These are phyloP conservation scores for Yamadazyma atlantica DNA, from an alignment of 1,139 yeast genomes.

Conservation along the genomic window DNA sequence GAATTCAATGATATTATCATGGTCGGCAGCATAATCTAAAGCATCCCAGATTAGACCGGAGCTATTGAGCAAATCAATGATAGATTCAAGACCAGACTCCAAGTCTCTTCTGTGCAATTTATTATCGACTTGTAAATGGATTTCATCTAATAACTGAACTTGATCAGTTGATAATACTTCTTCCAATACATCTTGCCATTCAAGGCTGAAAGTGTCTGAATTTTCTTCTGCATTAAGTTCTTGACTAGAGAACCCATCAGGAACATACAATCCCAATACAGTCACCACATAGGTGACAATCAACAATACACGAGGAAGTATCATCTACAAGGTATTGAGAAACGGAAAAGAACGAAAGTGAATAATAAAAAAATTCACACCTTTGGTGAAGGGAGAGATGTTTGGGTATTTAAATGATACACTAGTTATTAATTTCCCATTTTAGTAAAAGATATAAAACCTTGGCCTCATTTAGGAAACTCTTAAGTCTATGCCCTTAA, in stretches of 20 bases:
- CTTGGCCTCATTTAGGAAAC: not conserved
- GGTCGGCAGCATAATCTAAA: conserved; percentile 37
- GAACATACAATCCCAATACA: conserved; percentile 1
- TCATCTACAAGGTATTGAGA: not conserved
- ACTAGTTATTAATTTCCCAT: not conserved
- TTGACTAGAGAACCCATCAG: conserved; percentile 2
- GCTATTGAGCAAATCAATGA: conserved; percentile 29
- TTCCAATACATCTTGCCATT: conserved; percentile 8
- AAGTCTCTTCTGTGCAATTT: conserved; percentile 18
- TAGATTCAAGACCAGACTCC: conserved; percentile 21
- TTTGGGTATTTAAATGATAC: not conserved
- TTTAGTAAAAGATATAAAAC: not conserved
- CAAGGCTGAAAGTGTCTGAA: not conserved
- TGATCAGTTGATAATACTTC: conserved; percentile 16
- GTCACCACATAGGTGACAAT: conserved; percentile 1
- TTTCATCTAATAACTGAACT: conserved; percentile 5
- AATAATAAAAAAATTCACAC: not conserved
- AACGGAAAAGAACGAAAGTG: not conserved
- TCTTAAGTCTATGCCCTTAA: not conserved
- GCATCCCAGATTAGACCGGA: conserved; percentile 39
- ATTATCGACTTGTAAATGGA: not conserved
- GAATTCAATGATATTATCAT: conserved; percentile 26
- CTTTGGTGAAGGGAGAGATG: not conserved
- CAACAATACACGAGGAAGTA: not conserved
- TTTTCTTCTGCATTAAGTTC: conserved; percentile 1